phyloP scores from a whole-genome alignment of 441 rosid species.

The Jatropha multifida region DNA sequence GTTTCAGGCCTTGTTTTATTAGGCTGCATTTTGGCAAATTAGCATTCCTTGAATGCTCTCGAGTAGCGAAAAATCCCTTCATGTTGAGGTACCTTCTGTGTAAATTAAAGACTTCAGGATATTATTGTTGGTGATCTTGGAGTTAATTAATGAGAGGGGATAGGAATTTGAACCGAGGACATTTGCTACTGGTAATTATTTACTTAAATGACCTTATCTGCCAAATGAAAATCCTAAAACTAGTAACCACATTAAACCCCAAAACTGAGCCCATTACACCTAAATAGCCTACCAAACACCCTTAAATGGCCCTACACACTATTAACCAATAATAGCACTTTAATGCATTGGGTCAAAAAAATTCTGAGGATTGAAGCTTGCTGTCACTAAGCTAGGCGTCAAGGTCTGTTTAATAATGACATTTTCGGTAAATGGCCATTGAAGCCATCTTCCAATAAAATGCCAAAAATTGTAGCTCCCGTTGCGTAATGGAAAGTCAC shows the following conservation, averaged over 20 bases:
- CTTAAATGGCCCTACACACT: neutral
- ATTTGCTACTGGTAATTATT: too few species aligned
- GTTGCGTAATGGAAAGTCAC: neutral
- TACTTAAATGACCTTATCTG: too few species aligned
- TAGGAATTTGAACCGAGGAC: too few species aligned
- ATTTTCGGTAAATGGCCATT: neutral
- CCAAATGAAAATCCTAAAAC: too few species aligned
- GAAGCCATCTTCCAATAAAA: neutral
- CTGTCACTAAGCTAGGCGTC: neutral
- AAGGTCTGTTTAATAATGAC: too few species aligned
- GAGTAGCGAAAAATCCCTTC: neutral
- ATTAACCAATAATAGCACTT: neutral
- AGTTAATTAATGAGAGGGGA: too few species aligned
- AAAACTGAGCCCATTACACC: too few species aligned
- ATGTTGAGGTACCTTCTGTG: neutral
- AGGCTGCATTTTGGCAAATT: slow-evolving; percentile 2
- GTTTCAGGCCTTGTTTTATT: neutral
- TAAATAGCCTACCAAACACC: neutral
- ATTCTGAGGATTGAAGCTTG: neutral
- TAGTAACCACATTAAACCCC: too few species aligned
- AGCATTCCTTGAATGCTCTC: neutral
- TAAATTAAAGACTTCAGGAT: too few species aligned
- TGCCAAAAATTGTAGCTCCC: slow-evolving; percentile 1
- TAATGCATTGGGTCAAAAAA: neutral
- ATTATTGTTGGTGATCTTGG: too few species aligned